Evolutionary conservation across 441 rosid genomes (phyloP).

Genomic region (Gossypium gossypioides): DNA sequence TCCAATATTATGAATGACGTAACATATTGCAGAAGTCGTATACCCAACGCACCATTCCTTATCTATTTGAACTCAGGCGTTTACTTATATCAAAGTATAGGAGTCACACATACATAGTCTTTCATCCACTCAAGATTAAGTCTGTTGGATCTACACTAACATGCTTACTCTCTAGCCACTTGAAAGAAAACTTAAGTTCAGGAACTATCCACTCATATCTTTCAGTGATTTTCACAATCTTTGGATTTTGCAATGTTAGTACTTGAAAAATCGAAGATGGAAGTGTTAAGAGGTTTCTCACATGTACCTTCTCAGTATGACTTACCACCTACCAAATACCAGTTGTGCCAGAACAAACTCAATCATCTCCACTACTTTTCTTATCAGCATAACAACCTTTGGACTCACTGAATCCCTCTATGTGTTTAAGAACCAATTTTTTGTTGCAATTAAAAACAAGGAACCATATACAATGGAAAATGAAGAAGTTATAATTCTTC

Average conservation of each 20-base stretch:
- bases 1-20: background rate
- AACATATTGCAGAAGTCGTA: background rate
- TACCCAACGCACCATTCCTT: background rate
- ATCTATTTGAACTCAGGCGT: background rate
- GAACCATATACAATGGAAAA: background rate
- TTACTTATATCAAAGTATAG: background rate
- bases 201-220: background rate
- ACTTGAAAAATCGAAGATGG: background rate
- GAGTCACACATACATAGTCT: background rate
- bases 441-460: background rate
- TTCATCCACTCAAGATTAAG: background rate
- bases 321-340: background rate
- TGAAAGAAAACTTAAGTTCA: background rate
- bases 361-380: background rate
- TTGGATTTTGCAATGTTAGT: background rate
- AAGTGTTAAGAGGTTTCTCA: background rate
- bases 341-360: background rate
- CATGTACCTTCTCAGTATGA: background rate
- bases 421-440: background rate
- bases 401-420: background rate
- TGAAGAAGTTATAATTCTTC: background rate
- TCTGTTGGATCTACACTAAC: background rate
- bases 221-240: no score
- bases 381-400: background rate
- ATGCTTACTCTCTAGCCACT: background rate